Conservation (phyloP, 495 filamentous ascomycete species). For the Hypoxylon lienhwacheense region DNA sequence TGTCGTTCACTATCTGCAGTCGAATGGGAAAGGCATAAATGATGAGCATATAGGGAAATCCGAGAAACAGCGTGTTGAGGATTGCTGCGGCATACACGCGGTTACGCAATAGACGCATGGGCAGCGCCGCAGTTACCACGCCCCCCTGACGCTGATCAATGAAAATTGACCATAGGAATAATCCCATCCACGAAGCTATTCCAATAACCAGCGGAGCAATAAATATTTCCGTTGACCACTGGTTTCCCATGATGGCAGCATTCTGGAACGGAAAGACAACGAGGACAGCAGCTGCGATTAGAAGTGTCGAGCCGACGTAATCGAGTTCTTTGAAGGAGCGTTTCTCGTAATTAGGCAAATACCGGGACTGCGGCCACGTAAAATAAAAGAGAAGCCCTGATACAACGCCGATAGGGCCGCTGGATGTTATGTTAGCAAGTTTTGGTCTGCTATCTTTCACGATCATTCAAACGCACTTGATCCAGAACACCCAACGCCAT, state of each 20-base stretch:
- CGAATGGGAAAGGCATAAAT: slow-evolving; percentile 62
- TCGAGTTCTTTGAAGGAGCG: slow-evolving; percentile 55
- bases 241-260: slow-evolving; percentile 43
- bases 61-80: slow-evolving; percentile 49
- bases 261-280: slow-evolving; percentile 64
- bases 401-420: slow-evolving; percentile 53
- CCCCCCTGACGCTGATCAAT: slow-evolving; percentile 34
- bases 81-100: slow-evolving; percentile 47
- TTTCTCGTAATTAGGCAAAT: slow-evolving; percentile 37
- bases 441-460: background rate
- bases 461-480: slow-evolving; percentile 47
- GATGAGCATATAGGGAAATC: slow-evolving; percentile 59
- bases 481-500: slow-evolving; percentile 56
- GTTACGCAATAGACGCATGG: slow-evolving; percentile 46
- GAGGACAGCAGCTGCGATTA: slow-evolving; percentile 58
- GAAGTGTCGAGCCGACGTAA: slow-evolving; percentile 55
- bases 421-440: slow-evolving; percentile 15
- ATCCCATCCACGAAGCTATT: slow-evolving; percentile 43
- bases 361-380: slow-evolving; percentile 46
- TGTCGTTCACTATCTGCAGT: slow-evolving; percentile 59
- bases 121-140: slow-evolving; percentile 45
- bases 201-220: slow-evolving; percentile 50
- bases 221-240: slow-evolving; percentile 48
- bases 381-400: slow-evolving; percentile 53
- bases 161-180: slow-evolving; percentile 49